Evolutionary conservation across 345 rosid genomes (phyloP).

Genomic region (Adansonia digitata): DNA sequence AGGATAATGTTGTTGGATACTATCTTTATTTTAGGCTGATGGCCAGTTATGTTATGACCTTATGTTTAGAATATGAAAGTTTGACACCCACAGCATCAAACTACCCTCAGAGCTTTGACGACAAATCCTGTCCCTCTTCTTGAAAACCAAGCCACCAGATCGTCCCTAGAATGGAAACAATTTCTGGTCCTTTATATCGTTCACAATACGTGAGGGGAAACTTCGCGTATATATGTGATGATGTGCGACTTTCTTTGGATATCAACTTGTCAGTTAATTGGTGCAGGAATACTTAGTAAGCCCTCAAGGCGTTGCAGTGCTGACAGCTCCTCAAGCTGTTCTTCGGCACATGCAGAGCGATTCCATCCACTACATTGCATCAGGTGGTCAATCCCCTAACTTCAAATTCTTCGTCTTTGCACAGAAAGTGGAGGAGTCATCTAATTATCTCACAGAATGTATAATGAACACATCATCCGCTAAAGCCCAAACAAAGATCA

Average conservation of each 20-base stretch:
- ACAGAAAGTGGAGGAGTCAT: constrained; percentile 69
- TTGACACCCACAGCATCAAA: background rate
- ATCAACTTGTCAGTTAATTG: background rate
- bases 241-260: background rate
- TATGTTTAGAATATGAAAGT: background rate
- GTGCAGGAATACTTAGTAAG: constrained; percentile 60
- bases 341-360: constrained; percentile 79
- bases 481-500: constrained; percentile 68
- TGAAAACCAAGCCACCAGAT: too few relatives aligned
- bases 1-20: background rate
- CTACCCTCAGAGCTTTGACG: background rate
- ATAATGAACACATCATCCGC: constrained; percentile 75
- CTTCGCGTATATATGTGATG: background rate
- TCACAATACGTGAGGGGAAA: background rate
- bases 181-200: background rate
- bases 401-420: constrained; percentile 95
- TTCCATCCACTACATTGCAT: constrained; percentile 87
- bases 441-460: constrained; percentile 69
- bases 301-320: constrained; percentile 64
- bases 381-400: constrained; percentile 88
- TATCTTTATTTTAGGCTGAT: background rate
- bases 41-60: background rate
- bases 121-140: background rate
- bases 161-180: background rate
- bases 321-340: constrained; percentile 71